Conservation (phyloP, 1,284 basidiomycete genomes). For the Cutaneotrichosporon cutaneum region DNA sequence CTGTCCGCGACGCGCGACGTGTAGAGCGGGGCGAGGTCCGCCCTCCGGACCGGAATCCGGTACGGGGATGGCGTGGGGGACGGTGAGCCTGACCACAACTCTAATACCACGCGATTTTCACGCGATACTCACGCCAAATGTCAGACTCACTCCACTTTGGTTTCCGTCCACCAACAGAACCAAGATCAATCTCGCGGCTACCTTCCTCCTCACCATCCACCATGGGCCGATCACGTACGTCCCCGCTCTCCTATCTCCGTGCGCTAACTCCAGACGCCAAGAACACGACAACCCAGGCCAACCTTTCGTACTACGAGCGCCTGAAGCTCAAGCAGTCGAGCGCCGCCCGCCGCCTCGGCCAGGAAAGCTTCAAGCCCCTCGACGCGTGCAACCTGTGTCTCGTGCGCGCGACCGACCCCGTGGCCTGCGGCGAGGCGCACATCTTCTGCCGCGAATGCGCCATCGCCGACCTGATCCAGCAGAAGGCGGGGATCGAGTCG, state of each 20-base stretch:
- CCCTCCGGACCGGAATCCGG: neutral
- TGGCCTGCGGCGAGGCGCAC: conserved; percentile 80
- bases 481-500: conserved; percentile 83
- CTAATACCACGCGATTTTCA: neutral
- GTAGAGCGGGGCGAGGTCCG: neutral
- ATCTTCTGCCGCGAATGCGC: conserved; percentile 83
- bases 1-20: neutral
- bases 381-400: conserved; percentile 84
- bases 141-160: conserved; percentile 2
- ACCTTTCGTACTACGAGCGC: conserved; percentile 51
- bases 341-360: conserved; percentile 69
- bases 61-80: neutral
- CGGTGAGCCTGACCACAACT: neutral
- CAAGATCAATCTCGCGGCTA: neutral
- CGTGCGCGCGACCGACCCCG: conserved; percentile 71
- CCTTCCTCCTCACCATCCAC: neutral
- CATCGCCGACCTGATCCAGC: conserved; percentile 53
- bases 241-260: neutral
- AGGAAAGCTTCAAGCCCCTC: conserved; percentile 84
- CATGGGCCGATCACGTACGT: conserved; percentile 4
- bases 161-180: neutral
- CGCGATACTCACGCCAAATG: neutral
- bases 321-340: conserved; percentile 42
- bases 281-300: conserved; percentile 51
- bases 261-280: conserved; percentile 43